Conservation (phyloP, 331 rosid genomes). For the Erythrophleum ivorense region DNA sequence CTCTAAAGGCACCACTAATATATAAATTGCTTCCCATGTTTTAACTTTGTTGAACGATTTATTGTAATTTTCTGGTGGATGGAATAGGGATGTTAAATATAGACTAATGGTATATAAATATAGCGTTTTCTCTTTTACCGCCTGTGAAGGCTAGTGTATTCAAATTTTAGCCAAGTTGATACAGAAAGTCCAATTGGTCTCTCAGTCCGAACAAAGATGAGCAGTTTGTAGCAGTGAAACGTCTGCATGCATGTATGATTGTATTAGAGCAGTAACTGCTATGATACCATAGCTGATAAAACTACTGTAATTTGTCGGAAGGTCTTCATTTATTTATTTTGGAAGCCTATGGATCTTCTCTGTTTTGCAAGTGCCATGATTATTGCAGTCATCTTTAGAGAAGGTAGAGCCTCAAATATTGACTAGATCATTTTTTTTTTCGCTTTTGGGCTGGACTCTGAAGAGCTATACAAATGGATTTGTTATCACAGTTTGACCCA, state of each 20-base stretch:
- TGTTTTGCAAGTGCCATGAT: not conserved
- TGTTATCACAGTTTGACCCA: not conserved
- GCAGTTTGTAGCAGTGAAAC: not conserved
- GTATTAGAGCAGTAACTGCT: not conserved
- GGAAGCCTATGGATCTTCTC: not conserved
- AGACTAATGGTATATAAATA: not conserved
- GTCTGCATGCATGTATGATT: not conserved
- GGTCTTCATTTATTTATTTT: not conserved
- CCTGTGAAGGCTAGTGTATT: not conserved
- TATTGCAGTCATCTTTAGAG: not conserved
- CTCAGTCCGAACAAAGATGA: not conserved
- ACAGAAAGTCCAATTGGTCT: not conserved
- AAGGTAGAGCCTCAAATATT: not conserved
- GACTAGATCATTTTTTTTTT: not conserved
- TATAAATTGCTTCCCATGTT: not conserved
- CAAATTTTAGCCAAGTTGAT: not conserved
- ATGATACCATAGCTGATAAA: not conserved
- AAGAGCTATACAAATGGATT: not conserved
- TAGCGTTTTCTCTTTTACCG: not conserved
- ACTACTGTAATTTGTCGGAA: not conserved
- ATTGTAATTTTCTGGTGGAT: slow-evolving; percentile 3
- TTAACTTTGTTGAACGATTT: not conserved
- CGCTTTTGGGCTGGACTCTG: not conserved
- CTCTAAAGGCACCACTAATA: not conserved
- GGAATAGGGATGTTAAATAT: not conserved